A percentile compares a stretch with the other conserved stretches of the same genome.
Conservation (phyloP, 176 grass and related monocot genomes). For the Musa itinerans region DNA sequence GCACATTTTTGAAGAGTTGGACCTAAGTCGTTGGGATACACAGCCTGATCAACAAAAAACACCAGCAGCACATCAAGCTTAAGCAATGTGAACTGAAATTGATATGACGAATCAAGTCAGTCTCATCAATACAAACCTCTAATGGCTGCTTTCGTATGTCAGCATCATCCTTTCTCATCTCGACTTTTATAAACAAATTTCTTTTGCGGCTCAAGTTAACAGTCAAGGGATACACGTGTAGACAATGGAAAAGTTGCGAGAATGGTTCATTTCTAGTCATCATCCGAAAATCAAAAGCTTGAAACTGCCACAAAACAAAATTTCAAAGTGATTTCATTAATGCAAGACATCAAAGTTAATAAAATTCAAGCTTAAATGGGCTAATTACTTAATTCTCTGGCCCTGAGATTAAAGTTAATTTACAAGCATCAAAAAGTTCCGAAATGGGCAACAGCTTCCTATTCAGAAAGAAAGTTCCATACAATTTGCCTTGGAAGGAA, state of each 20-base stretch:
- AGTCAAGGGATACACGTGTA: conserved; percentile 89
- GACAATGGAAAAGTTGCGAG: conserved; percentile 79
- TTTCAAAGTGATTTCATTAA: neutral
- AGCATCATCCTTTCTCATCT: conserved; percentile 92
- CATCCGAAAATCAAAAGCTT: conserved; percentile 76
- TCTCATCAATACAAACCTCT: conserved; percentile 55
- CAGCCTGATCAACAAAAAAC: conserved; percentile 45
- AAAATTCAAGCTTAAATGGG: neutral
- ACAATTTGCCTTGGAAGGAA: neutral
- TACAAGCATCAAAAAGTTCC: neutral
- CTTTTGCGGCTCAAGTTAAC: conserved; percentile 93
- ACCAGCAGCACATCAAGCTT: neutral
- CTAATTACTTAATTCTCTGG: neutral
- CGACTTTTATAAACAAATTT: conserved; percentile 83
- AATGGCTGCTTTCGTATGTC: conserved; percentile 73
- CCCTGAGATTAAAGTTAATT: neutral
- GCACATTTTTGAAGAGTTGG: conserved; percentile 67
- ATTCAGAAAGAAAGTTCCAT: neutral
- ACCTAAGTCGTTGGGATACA: conserved; percentile 65
- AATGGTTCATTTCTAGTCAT: conserved; percentile 89
- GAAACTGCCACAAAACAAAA: conserved; percentile 48
- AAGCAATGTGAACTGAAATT: neutral
- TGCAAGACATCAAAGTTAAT: no score
- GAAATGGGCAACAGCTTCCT: neutral
- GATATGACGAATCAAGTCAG: conserved; percentile 5